phyloP scores from a whole-genome alignment of 352 stramenopile species.

The Phytopythium oedochilum region DNA sequence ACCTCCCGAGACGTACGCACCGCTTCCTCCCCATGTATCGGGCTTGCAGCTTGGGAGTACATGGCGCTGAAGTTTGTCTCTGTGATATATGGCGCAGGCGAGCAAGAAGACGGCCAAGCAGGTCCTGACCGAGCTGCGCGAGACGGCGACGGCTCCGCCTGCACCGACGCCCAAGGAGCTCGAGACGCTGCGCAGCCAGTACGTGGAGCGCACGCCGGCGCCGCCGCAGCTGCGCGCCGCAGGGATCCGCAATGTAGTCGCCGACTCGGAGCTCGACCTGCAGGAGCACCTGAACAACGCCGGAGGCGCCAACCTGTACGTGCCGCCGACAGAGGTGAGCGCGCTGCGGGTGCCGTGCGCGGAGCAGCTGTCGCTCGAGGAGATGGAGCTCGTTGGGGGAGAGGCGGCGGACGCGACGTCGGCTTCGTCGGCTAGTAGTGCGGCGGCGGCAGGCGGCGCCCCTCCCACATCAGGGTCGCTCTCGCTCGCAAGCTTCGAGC shows the following conservation, averaged over 20 bases:
- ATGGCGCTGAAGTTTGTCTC: not conserved
- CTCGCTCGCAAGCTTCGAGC: constrained; percentile 85
- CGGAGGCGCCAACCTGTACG: constrained; percentile 49
- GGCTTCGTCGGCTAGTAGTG: constrained; percentile 8
- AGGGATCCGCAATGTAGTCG: constrained; percentile 77
- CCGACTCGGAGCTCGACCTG: constrained; percentile 74
- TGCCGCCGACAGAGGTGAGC: constrained; percentile 68
- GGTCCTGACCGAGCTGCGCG: constrained; percentile 57
- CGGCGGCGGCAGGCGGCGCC: constrained; percentile 18
- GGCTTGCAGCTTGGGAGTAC: no score
- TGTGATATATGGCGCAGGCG: constrained; percentile 17
- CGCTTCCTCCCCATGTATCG: no score
- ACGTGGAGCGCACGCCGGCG: constrained; percentile 68
- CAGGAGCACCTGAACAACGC: constrained; percentile 79
- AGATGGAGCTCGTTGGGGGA: constrained; percentile 55
- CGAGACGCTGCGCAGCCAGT: constrained; percentile 53
- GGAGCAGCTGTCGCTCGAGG: constrained; percentile 66
- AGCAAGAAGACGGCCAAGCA: constrained; percentile 76
- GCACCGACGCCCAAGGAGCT: constrained; percentile 55
- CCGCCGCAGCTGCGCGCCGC: constrained; percentile 75
- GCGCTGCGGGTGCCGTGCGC: constrained; percentile 61
- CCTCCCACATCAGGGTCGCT: constrained; percentile 33
- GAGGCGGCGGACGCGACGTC: constrained; percentile 20
- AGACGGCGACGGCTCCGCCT: constrained; percentile 25
- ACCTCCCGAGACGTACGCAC: constrained; percentile 48